Percentiles rank a stretch among this genome's conserved stretches.
phyloP scores from a whole-genome alignment of 768 basidiomycete species.

The Boletus rubropictus region DNA sequence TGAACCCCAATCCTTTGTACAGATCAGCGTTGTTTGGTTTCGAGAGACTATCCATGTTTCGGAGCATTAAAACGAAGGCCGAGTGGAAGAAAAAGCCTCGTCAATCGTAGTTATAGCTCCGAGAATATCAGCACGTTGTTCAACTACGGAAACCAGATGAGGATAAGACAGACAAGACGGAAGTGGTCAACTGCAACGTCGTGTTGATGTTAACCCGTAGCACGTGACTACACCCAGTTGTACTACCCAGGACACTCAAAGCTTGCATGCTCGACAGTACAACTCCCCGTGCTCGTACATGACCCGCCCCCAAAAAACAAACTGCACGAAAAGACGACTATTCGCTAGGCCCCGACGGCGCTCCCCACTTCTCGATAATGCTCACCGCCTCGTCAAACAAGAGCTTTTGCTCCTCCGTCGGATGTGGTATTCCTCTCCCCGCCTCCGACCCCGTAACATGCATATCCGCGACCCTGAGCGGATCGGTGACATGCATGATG shows the following conservation, averaged over 20 bases:
- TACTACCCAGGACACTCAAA: too few relatives aligned
- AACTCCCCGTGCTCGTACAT: too few relatives aligned
- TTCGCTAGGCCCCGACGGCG: background rate
- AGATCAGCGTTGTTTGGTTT: slow-evolving; percentile 54
- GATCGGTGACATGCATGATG: slow-evolving; percentile 46
- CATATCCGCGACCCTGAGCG: background rate
- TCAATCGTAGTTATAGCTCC: slow-evolving; percentile 86
- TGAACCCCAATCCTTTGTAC: slow-evolving; percentile 24
- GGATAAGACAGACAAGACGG: background rate
- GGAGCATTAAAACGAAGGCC: slow-evolving; percentile 81
- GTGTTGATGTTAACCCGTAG: background rate
- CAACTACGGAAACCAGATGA: too few relatives aligned
- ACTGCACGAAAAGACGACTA: background rate
- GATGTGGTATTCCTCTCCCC: slow-evolving; percentile 41
- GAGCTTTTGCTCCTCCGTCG: slow-evolving; percentile 57
- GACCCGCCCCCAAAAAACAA: too few relatives aligned
- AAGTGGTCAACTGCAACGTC: background rate
- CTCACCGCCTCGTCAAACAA: slow-evolving; percentile 66
- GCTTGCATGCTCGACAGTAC: too few relatives aligned
- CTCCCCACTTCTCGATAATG: slow-evolving; percentile 50
- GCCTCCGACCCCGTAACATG: slow-evolving; percentile 46
- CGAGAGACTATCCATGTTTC: slow-evolving; percentile 55
- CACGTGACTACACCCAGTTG: background rate
- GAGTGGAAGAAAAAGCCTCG: slow-evolving; percentile 51
- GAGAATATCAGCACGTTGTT: slow-evolving; percentile 27